Evolutionary conservation across 2,329 filamentous ascomycete genomes (phyloP).

Genomic region (Fusarium concolor): DNA sequence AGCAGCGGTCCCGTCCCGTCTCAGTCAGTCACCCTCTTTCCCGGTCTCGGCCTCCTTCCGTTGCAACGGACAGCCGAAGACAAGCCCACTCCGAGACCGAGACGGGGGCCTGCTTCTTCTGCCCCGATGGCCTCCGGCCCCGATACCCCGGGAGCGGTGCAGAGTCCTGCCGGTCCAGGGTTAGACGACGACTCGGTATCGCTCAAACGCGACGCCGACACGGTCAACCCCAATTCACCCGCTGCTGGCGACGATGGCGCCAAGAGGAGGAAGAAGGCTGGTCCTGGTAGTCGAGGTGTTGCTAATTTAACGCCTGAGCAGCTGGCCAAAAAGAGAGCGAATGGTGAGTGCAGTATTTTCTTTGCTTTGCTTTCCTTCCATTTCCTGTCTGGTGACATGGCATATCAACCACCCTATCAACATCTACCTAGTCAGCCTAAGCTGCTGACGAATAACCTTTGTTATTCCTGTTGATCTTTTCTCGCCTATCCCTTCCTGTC

Average conservation of each 20-base stretch:
- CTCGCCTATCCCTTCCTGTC: slow-evolving; percentile 7
- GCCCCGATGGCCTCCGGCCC: slow-evolving; percentile 42
- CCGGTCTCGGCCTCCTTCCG: background rate
- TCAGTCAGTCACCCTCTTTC: slow-evolving; percentile 7
- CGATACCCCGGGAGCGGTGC: slow-evolving; percentile 33
- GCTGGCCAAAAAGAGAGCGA: slow-evolving; percentile 73
- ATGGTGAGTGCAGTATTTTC: slow-evolving; percentile 57
- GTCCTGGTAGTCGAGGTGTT: slow-evolving; percentile 61
- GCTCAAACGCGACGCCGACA: slow-evolving; percentile 42
- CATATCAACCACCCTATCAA: slow-evolving; percentile 1
- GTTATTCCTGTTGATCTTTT: background rate
- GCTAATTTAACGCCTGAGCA: slow-evolving; percentile 79
- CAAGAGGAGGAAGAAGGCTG: slow-evolving; percentile 63
- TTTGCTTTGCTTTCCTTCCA: background rate
- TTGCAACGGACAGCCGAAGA: slow-evolving; percentile 15
- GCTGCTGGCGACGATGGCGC: slow-evolving; percentile 36
- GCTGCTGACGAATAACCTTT: slow-evolving; percentile 3
- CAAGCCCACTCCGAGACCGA: slow-evolving; percentile 22
- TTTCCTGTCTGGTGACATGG: background rate
- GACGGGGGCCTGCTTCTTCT: slow-evolving; percentile 14
- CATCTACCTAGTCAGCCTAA: background rate
- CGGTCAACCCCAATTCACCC: slow-evolving; percentile 31
- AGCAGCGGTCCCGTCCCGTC: background rate
- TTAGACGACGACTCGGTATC: slow-evolving; percentile 20
- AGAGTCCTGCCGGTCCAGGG: slow-evolving; percentile 30